Evolutionary conservation across 2,329 filamentous ascomycete species (phyloP).

Genomic region (Paraconiothyrium sp.): DNA sequence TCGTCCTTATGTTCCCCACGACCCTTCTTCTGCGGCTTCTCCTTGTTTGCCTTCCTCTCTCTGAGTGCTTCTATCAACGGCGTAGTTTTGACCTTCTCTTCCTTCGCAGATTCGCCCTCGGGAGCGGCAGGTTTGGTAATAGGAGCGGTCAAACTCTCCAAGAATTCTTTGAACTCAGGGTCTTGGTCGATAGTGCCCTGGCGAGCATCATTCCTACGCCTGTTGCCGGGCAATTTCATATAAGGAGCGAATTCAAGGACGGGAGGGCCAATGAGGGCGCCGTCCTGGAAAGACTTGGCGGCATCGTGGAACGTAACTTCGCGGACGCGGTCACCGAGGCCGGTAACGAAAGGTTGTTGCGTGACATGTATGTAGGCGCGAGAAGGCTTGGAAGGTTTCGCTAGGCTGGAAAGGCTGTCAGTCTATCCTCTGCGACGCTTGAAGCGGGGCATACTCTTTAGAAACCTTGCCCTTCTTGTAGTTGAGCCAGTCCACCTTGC

Average conservation of each 20-base stretch:
- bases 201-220: slow-evolving; percentile 79
- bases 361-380: slow-evolving; percentile 84
- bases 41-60: slow-evolving; percentile 87
- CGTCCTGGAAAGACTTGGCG: slow-evolving; percentile 75
- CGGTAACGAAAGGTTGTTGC: slow-evolving; percentile 72
- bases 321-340: slow-evolving; percentile 76
- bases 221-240: slow-evolving; percentile 80
- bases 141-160: slow-evolving; percentile 84
- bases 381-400: slow-evolving; percentile 83
- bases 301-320: slow-evolving; percentile 80
- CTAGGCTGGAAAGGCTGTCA: slow-evolving; percentile 47
- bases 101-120: slow-evolving; percentile 63
- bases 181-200: slow-evolving; percentile 98
- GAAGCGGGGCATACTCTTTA: slow-evolving; percentile 71
- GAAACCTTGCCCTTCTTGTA: slow-evolving; percentile 81
- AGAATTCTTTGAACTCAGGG: slow-evolving; percentile 91
- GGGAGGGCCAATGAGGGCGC: slow-evolving; percentile 80
- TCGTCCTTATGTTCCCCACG: slow-evolving; percentile 71
- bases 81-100: slow-evolving; percentile 78
- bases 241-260: slow-evolving; percentile 84
- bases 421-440: slow-evolving; percentile 3
- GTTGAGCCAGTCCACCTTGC: slow-evolving; percentile 84
- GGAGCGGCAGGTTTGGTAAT: slow-evolving; percentile 64
- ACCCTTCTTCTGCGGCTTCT: slow-evolving; percentile 64
- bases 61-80: slow-evolving; percentile 89